These are phyloP conservation scores for Venturiaceae sp. DNA, from an alignment of 2,329 filamentous ascomycete species.

Conservation along the genomic window DNA sequence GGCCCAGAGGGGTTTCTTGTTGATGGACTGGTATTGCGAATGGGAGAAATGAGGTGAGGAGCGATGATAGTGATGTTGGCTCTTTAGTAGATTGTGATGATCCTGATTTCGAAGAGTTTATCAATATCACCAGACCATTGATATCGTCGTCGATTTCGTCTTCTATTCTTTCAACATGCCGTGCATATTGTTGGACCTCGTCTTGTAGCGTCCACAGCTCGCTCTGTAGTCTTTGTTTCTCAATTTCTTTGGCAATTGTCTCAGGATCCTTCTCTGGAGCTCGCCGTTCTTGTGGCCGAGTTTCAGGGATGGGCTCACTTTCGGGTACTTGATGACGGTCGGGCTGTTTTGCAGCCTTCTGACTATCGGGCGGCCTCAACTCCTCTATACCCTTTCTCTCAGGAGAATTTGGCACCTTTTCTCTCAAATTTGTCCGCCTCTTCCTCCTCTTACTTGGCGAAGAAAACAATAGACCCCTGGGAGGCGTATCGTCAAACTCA, in stretches of 20 bases:
- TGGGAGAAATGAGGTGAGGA: slow-evolving; percentile 30
- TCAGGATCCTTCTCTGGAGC: neutral
- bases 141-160: neutral
- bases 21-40: slow-evolving; percentile 20
- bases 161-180: slow-evolving; percentile 10
- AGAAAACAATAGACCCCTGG: slow-evolving; percentile 3
- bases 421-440: neutral
- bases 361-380: neutral
- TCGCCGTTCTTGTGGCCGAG: neutral
- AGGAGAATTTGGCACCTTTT: neutral
- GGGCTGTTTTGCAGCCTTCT: neutral
- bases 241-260: neutral
- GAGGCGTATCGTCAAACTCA: slow-evolving; percentile 2
- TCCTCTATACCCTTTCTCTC: neutral
- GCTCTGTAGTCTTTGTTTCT: neutral
- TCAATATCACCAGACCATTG: neutral
- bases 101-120: neutral
- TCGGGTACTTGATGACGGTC: neutral
- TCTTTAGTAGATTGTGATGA: neutral
- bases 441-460: slow-evolving; percentile 4
- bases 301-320: neutral
- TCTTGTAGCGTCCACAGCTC: slow-evolving; percentile 16
- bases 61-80: slow-evolving; percentile 18
- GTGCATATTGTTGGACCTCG: slow-evolving; percentile 18
- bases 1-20: slow-evolving; percentile 12